phyloP scores from a whole-genome alignment of 371 early-diverging fungal species.

The Mortierella sp. region DNA sequence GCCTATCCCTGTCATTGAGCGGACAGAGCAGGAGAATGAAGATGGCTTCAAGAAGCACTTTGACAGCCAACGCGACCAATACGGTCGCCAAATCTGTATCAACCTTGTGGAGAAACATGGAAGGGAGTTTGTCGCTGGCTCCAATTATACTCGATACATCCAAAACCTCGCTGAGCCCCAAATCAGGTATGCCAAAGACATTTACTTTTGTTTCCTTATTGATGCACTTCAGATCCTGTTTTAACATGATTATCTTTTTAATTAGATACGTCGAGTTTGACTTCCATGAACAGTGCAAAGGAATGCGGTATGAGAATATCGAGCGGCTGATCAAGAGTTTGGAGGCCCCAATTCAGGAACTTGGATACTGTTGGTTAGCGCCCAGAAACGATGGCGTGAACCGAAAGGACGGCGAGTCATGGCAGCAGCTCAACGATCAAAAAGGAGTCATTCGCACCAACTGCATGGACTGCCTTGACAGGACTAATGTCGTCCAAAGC shows the following conservation, averaged over 20 bases:
- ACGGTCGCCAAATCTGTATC: conserved; percentile 87
- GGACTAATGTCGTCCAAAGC: conserved; percentile 99
- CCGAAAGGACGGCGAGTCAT: conserved; percentile 13
- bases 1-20: conserved; percentile 74
- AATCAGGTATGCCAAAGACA: conserved; percentile 28
- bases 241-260: not conserved
- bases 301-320: conserved; percentile 85
- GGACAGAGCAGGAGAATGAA: conserved; percentile 69
- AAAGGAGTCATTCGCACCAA: conserved; percentile 96
- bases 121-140: conserved; percentile 89
- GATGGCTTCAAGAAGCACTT: conserved; percentile 81
- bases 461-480: conserved; percentile 99
- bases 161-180: conserved; percentile 67
- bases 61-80: conserved; percentile 73
- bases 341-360: conserved; percentile 75
- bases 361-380: conserved; percentile 77
- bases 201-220: not conserved
- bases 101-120: conserved; percentile 94
- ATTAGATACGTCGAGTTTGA: conserved; percentile 90
- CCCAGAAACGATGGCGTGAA: conserved; percentile 5
- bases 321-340: conserved; percentile 79
- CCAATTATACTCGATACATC: conserved; percentile 73
- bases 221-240: not conserved
- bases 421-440: conserved; percentile 69
- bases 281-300: conserved; percentile 95